Evolutionary conservation across 139 green algal genomes (phyloP).

Genomic region (Tetradesmus lagerheimii): DNA sequence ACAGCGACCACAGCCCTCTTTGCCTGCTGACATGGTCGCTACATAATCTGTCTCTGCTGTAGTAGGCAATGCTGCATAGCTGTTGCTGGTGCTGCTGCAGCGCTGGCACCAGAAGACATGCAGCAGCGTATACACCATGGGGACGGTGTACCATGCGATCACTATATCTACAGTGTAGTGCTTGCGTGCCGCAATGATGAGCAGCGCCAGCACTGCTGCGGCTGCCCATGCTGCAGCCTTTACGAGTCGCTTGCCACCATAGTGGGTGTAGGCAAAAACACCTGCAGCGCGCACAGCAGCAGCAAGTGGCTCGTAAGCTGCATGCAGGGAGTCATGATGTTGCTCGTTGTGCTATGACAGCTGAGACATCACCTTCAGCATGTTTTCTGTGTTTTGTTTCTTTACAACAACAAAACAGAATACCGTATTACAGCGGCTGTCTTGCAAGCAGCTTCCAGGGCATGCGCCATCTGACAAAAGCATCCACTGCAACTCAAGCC

Average conservation of each 20-base stretch:
- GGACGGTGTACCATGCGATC: constrained; percentile 84
- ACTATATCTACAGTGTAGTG: constrained; percentile 88
- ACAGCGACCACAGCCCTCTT: neutral
- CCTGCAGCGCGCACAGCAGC: neutral
- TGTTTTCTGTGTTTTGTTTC: too few relatives aligned
- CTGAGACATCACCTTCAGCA: too few relatives aligned
- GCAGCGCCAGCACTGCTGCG: constrained; percentile 61
- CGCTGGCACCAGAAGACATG: neutral
- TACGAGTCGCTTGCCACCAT: constrained; percentile 67
- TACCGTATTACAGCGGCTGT: too few relatives aligned
- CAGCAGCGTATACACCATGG: constrained; percentile 81
- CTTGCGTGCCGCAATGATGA: constrained; percentile 90
- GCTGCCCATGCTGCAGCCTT: constrained; percentile 56
- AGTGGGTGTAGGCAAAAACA: constrained; percentile 59
- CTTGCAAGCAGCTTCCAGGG: too few relatives aligned
- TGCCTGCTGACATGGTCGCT: neutral
- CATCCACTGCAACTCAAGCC: too few relatives aligned
- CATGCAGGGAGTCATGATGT: too few relatives aligned
- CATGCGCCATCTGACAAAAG: too few relatives aligned
- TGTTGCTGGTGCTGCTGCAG: constrained; percentile 34
- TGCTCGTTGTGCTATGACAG: too few relatives aligned
- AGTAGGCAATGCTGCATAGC: neutral
- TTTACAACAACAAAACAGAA: too few relatives aligned
- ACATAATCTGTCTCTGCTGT: neutral
- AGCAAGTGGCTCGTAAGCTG: too few relatives aligned